These are phyloP conservation scores for Dioszegia aurantiaca DNA, from an alignment of 768 basidiomycete genomes.

Conservation along the genomic window DNA sequence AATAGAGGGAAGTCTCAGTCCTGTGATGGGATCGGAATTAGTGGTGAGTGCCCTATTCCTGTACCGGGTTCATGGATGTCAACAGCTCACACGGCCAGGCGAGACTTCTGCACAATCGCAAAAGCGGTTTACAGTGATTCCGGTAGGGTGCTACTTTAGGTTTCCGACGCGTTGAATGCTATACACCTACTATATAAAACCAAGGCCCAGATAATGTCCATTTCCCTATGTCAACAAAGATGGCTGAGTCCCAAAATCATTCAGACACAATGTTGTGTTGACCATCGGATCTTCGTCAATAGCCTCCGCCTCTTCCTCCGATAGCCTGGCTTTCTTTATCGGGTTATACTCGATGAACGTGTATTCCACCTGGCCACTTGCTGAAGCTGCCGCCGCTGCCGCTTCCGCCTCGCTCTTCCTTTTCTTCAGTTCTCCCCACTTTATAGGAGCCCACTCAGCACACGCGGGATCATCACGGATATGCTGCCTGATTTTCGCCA, in stretches of 20 bases:
- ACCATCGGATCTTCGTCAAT: not conserved
- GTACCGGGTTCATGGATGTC: not conserved
- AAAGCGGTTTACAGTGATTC: too few relatives aligned
- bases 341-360: slow-evolving; percentile 7
- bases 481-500: slow-evolving; percentile 1
- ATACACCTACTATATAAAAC: too few relatives aligned
- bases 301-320: not conserved
- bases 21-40: not conserved
- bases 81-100: too few relatives aligned
- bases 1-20: not conserved
- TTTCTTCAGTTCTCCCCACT: slow-evolving; percentile 7
- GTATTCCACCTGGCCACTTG: not conserved
- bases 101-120: too few relatives aligned
- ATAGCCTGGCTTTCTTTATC: not conserved
- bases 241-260: not conserved
- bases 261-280: not conserved
- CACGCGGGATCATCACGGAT: slow-evolving; percentile 1
- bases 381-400: not conserved
- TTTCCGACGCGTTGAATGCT: too few relatives aligned
- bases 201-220: too few relatives aligned
- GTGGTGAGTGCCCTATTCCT: not conserved
- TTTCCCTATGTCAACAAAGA: not conserved
- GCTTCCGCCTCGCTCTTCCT: not conserved
- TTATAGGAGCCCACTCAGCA: not conserved
- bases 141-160: too few relatives aligned